A percentile compares a stretch with the other conserved stretches of the same genome.
Conservation (phyloP, 2,329 filamentous ascomycete species). For the Akanthomyces lecanii region DNA sequence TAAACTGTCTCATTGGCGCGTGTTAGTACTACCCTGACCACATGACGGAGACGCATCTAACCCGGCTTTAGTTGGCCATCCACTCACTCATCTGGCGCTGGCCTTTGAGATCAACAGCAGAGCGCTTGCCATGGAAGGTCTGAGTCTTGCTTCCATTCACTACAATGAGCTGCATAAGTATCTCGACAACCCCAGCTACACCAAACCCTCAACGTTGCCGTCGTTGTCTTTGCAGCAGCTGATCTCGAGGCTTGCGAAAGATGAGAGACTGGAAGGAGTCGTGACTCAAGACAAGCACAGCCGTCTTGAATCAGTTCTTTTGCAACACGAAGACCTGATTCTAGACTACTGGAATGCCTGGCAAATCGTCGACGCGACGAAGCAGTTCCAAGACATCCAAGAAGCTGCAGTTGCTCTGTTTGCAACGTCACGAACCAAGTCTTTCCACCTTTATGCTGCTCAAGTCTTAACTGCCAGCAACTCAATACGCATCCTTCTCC, state of each 20-base stretch:
- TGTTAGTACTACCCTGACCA: conserved; percentile 48
- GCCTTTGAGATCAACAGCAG: conserved; percentile 83
- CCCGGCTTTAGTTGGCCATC: conserved; percentile 66
- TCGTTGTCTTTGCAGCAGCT: conserved; percentile 65
- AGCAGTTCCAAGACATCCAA: conserved; percentile 70
- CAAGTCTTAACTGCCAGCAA: conserved; percentile 83
- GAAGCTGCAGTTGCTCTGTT: conserved; percentile 58
- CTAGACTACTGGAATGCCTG: conserved; percentile 92
- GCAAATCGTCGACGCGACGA: conserved; percentile 64
- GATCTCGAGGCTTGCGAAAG: conserved; percentile 62
- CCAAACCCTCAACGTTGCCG: conserved; percentile 55
- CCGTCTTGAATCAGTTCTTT: conserved; percentile 66
- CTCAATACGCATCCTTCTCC: conserved; percentile 80
- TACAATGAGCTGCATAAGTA: conserved; percentile 61
- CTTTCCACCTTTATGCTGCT: conserved; percentile 79
- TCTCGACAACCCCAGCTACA: conserved; percentile 69
- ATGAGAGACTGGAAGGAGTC: conserved; percentile 65
- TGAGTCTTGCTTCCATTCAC: conserved; percentile 60
- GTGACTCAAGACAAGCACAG: conserved; percentile 54
- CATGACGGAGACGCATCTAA: background rate
- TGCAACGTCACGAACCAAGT: conserved; percentile 51
- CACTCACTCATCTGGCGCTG: conserved; percentile 92
- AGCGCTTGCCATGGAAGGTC: conserved; percentile 83
- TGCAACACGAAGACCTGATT: conserved; percentile 63
- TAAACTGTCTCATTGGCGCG: conserved; percentile 75